Conservation (phyloP, 2,329 filamentous ascomycete species). For the Lasiodiplodia gonubiensis region DNA sequence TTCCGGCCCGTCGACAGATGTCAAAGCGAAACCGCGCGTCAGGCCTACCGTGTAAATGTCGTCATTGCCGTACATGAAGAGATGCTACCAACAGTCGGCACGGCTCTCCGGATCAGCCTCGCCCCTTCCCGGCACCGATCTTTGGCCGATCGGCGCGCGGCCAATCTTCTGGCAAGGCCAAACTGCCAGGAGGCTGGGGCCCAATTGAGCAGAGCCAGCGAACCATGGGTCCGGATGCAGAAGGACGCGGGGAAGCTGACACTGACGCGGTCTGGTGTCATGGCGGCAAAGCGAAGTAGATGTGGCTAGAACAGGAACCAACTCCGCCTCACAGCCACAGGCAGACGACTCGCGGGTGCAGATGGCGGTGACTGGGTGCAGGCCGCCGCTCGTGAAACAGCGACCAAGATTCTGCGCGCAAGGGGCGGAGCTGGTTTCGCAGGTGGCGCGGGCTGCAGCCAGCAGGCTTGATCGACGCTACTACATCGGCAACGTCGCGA, state of each 20-base stretch:
- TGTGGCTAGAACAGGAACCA: constrained; percentile 14
- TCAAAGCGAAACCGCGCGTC: neutral
- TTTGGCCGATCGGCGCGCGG: neutral
- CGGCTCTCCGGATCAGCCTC: neutral
- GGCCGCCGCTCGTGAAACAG: constrained; percentile 7
- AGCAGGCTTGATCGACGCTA: constrained; percentile 9
- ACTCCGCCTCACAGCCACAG: constrained; percentile 9
- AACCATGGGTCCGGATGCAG: constrained; percentile 18
- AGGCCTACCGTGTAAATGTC: neutral
- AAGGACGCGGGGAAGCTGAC: constrained; percentile 16
- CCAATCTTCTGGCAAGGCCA: neutral
- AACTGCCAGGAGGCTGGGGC: neutral
- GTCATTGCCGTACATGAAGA: neutral
- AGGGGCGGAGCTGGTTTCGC: neutral
- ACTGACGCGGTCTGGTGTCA: constrained; percentile 1
- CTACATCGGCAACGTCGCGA: neutral
- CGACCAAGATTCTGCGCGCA: neutral
- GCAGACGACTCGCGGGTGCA: no score
- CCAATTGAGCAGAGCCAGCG: neutral
- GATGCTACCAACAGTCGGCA: neutral
- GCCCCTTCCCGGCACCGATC: neutral
- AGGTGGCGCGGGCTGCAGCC: constrained; percentile 3
- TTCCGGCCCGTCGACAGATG: neutral
- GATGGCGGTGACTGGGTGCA: neutral
- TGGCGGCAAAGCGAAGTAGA: neutral